Percentiles rank a stretch among this genome's conserved stretches.
phyloP scores from a whole-genome alignment of 148 eudicot species.

The Chenopodium suecicum region DNA sequence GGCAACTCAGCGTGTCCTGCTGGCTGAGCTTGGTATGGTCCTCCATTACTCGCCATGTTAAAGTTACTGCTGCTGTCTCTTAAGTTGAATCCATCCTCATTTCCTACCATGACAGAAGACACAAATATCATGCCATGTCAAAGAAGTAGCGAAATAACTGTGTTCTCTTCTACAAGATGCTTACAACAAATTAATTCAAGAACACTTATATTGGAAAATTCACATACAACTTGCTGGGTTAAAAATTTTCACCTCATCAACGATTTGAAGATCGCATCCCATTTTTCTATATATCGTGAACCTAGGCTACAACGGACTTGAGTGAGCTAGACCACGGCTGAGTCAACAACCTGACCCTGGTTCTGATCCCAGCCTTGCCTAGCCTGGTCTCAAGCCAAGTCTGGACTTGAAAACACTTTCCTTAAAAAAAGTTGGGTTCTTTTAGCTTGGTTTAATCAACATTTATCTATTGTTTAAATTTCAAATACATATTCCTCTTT shows the following conservation, averaged over 20 bases:
- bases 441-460: background rate
- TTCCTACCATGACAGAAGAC: constrained; percentile 27
- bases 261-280: background rate
- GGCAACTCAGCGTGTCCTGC: constrained; percentile 31
- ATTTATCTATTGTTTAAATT: no score
- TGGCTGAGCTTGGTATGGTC: constrained; percentile 29
- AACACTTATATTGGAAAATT: background rate
- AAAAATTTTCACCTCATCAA: background rate
- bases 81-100: constrained; percentile 53
- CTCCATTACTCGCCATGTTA: constrained; percentile 30
- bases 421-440: background rate
- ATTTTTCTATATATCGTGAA: background rate
- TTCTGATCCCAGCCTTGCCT: background rate
- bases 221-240: background rate
- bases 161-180: background rate
- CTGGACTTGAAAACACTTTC: background rate
- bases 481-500: no score
- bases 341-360: background rate
- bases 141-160: background rate
- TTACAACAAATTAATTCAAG: background rate
- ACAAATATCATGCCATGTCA: background rate
- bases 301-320: background rate
- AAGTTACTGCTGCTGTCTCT: constrained; percentile 35
- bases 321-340: background rate
- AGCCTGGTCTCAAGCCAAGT: background rate